A percentile compares a stretch with the other conserved stretches of the same genome.
Evolutionary conservation across 2,329 filamentous ascomycete genomes (phyloP).

Genomic region (Arachnomyces sp.): DNA sequence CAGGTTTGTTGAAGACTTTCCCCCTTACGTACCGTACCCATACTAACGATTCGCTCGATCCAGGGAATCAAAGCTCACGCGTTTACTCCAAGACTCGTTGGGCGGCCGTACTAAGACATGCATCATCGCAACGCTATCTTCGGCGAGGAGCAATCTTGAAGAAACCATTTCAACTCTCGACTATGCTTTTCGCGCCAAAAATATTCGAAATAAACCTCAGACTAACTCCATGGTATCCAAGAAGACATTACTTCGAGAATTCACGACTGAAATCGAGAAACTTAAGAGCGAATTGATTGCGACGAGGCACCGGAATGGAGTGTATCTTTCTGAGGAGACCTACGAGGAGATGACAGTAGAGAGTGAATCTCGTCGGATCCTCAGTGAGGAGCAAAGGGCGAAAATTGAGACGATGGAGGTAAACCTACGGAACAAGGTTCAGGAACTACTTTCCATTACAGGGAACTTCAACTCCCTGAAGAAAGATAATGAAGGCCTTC

Average conservation of each 20-base stretch:
- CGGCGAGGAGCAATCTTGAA: conserved; percentile 88
- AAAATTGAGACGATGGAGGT: conserved; percentile 88
- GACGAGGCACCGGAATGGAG: conserved; percentile 85
- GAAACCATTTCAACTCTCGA: conserved; percentile 97
- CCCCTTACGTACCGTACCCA: neutral
- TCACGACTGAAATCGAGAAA: conserved; percentile 86
- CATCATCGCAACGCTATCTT: conserved; percentile 94
- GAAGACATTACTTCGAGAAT: conserved; percentile 82
- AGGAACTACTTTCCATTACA: conserved; percentile 80
- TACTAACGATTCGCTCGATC: neutral
- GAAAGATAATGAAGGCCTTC: conserved; percentile 77
- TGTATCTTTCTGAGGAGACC: conserved; percentile 80
- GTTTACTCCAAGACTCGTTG: conserved; percentile 89
- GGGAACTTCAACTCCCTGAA: conserved; percentile 81
- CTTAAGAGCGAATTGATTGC: conserved; percentile 89
- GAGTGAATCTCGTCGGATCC: conserved; percentile 82
- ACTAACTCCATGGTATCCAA: conserved; percentile 88
- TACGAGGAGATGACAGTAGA: conserved; percentile 88
- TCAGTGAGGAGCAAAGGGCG: conserved; percentile 84
- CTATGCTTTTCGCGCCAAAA: conserved; percentile 96
- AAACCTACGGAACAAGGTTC: conserved; percentile 85
- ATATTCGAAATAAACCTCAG: conserved; percentile 96
- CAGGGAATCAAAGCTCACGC: conserved; percentile 90
- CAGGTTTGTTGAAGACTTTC: conserved; percentile 23
- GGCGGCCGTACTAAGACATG: conserved; percentile 95